Evolutionary conservation across 176 grass and related monocot species (phyloP).

Genomic region (Oryza brachyantha): DNA sequence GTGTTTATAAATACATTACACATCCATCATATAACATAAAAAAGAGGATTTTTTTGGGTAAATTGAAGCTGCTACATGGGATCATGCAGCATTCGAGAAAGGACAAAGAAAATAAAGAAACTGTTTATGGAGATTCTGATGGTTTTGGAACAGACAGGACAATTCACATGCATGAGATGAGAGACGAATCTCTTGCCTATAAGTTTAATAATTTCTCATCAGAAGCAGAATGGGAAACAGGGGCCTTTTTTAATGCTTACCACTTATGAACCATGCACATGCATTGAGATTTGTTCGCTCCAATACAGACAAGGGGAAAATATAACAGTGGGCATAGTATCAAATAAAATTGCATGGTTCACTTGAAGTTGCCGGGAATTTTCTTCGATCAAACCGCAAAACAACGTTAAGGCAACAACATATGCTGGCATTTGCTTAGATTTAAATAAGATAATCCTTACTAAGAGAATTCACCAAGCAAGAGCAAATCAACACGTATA

Average conservation of each 20-base stretch:
- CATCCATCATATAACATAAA: constrained; percentile 23
- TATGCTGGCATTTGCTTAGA: not conserved
- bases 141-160: constrained; percentile 46
- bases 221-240: constrained; percentile 51
- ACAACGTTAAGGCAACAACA: not conserved
- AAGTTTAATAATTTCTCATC: constrained; percentile 30
- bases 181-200: constrained; percentile 37
- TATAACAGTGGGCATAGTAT: constrained; percentile 6
- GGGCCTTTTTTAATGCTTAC: constrained; percentile 21
- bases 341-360: constrained; percentile 7
- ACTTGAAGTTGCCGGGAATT: constrained; percentile 35
- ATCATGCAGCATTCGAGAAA: constrained; percentile 39
- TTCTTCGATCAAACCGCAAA: not conserved
- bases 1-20: constrained; percentile 7
- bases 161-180: constrained; percentile 57
- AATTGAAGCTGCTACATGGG: constrained; percentile 26
- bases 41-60: constrained; percentile 1
- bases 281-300: constrained; percentile 25
- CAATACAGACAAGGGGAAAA: constrained; percentile 23
- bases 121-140: constrained; percentile 30
- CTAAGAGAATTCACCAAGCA: not conserved
- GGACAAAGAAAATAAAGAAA: constrained; percentile 41
- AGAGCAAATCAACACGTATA: not conserved
- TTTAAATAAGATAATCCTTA: not conserved
- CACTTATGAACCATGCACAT: constrained; percentile 43